Conservation (phyloP, 495 filamentous ascomycete species). For the Penicillium bialowiezense region DNA sequence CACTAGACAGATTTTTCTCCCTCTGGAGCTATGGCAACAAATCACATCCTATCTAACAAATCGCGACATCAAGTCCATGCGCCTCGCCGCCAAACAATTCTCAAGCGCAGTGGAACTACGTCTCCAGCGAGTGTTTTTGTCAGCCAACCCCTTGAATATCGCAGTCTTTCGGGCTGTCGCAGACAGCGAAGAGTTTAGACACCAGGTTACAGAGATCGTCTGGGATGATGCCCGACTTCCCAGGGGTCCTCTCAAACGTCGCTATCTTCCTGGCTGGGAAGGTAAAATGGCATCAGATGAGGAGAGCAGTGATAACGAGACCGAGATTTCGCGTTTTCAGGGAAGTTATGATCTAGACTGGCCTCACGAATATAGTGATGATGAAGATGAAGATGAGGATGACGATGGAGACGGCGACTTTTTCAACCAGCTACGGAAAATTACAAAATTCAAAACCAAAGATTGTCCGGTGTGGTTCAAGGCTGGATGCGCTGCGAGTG, state of each 20-base stretch:
- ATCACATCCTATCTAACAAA: background rate
- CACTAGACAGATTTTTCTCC: background rate
- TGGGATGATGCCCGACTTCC: slow-evolving; percentile 15
- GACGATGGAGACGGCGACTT: slow-evolving; percentile 4
- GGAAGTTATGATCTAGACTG: background rate
- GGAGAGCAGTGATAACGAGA: slow-evolving; percentile 7
- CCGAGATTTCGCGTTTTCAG: background rate
- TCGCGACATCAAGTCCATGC: slow-evolving; percentile 16
- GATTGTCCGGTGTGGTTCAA: slow-evolving; percentile 13
- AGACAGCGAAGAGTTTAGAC: slow-evolving; percentile 14
- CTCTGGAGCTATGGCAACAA: background rate
- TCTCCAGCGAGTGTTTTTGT: slow-evolving; percentile 18
- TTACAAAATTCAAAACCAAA: slow-evolving; percentile 7
- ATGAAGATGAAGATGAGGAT: background rate
- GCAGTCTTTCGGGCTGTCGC: slow-evolving; percentile 23
- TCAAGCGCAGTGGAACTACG: slow-evolving; percentile 7
- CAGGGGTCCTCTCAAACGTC: slow-evolving; percentile 1
- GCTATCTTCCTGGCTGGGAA: background rate
- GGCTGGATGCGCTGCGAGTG: slow-evolving; percentile 2
- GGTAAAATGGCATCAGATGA: background rate
- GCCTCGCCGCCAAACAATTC: slow-evolving; percentile 13
- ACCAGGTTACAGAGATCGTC: background rate
- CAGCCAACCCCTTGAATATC: slow-evolving; percentile 15
- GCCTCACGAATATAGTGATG: background rate
- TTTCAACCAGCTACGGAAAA: slow-evolving; percentile 5